Conservation (phyloP, 495 filamentous ascomycete species). For the Letharia lupina region DNA sequence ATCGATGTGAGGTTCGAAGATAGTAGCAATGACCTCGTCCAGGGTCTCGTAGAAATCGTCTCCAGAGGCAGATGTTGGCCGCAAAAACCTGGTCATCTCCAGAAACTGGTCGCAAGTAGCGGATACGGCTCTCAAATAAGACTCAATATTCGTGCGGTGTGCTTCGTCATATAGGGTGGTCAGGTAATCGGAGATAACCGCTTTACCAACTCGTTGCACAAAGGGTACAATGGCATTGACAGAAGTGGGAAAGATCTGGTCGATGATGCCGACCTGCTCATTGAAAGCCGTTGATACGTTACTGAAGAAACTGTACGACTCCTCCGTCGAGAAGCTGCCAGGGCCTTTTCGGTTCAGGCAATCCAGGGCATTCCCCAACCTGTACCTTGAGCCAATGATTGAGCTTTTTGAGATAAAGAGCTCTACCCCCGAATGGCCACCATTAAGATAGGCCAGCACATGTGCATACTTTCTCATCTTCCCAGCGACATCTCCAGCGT, state of each 20-base stretch:
- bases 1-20: conserved; percentile 89
- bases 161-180: conserved; percentile 84
- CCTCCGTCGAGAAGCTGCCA: conserved; percentile 60
- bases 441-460: conserved; percentile 75
- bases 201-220: conserved; percentile 72
- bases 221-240: conserved; percentile 67
- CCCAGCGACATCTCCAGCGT: conserved; percentile 81
- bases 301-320: conserved; percentile 75
- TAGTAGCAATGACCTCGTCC: conserved; percentile 51
- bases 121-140: conserved; percentile 79
- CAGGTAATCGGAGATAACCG: conserved; percentile 78
- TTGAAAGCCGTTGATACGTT: conserved; percentile 64
- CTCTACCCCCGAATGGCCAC: conserved; percentile 67
- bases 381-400: conserved; percentile 62
- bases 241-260: conserved; percentile 74
- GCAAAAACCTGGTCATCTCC: conserved; percentile 61
- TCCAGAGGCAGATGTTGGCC: conserved; percentile 52
- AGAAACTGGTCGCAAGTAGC: conserved; percentile 78
- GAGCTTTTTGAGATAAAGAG: conserved; percentile 82
- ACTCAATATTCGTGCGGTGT: conserved; percentile 63
- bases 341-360: conserved; percentile 60
- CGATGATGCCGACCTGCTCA: conserved; percentile 75
- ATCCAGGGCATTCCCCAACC: conserved; percentile 69
- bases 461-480: conserved; percentile 83
- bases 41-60: conserved; percentile 49